A percentile compares a stretch with the other conserved stretches of the same genome.
phyloP scores from a whole-genome alignment of 2,329 filamentous ascomycete species.

The Fusarium praegraminearum region DNA sequence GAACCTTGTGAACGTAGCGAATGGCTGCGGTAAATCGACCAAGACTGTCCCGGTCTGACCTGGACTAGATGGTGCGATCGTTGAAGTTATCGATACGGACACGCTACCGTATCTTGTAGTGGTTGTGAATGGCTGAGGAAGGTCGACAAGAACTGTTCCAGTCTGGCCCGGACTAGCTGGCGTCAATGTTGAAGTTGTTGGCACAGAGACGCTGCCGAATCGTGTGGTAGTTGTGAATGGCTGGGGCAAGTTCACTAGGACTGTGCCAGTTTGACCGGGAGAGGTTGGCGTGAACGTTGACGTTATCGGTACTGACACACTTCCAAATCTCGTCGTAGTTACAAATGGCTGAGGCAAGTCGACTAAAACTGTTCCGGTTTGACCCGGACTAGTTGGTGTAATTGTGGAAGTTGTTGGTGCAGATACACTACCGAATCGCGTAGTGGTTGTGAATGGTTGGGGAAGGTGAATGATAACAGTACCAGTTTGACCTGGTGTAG shows the following conservation, averaged over 20 bases:
- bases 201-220: not conserved
- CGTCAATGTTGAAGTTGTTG: not conserved
- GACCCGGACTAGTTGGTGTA: not conserved
- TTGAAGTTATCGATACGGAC: not conserved
- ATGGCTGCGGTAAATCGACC: not conserved
- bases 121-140: conserved; percentile 1
- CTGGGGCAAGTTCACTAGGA: conserved; percentile 8
- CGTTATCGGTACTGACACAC: not conserved
- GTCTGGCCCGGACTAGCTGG: conserved; percentile 6
- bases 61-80: not conserved
- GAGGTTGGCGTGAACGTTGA: not conserved
- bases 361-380: not conserved
- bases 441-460: not conserved
- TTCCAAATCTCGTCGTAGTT: not conserved
- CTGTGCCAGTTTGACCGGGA: conserved; percentile 8
- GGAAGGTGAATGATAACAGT: not conserved
- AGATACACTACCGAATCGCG: not conserved
- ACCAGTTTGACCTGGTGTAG: conserved; percentile 3
- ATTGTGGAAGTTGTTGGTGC: not conserved
- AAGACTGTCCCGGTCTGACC: conserved; percentile 12
- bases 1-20: not conserved
- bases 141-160: conserved; percentile 5
- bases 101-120: conserved; percentile 1
- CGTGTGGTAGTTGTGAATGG: conserved; percentile 2
- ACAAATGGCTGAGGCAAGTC: conserved; percentile 8